These are phyloP conservation scores for Mortierella sp. DNA, from an alignment of 371 early-diverging fungal genomes.

Conservation along the genomic window DNA sequence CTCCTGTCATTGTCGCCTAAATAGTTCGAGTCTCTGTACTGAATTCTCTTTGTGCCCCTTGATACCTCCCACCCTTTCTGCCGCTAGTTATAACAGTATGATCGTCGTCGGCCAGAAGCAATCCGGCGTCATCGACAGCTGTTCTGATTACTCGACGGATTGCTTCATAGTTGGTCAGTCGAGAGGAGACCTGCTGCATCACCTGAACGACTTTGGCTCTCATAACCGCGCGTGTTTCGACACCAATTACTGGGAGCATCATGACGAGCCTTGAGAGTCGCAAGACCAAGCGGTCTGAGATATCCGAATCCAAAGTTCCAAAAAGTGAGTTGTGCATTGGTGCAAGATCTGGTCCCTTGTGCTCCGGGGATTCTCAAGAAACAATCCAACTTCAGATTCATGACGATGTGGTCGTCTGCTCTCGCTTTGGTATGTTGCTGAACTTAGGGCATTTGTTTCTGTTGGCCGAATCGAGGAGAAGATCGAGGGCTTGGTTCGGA, in stretches of 20 bases:
- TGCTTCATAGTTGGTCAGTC: conserved; percentile 25
- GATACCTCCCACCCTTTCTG: background rate
- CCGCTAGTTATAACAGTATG: background rate
- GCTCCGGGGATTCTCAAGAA: background rate
- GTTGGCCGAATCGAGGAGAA: background rate
- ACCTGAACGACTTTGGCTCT: conserved; percentile 20
- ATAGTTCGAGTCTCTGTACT: conserved; percentile 10
- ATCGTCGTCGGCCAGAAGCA: conserved; percentile 5
- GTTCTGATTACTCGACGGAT: conserved; percentile 25
- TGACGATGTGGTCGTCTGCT: conserved; percentile 4
- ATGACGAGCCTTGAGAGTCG: conserved; percentile 38
- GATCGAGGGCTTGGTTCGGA: background rate
- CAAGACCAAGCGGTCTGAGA: conserved; percentile 23
- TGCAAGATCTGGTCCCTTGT: conserved; percentile 35
- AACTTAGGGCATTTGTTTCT: conserved; percentile 4
- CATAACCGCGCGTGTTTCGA: conserved; percentile 33
- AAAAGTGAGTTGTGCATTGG: conserved; percentile 38
- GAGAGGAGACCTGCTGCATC: conserved; percentile 18
- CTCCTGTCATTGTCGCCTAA: background rate
- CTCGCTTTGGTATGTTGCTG: background rate
- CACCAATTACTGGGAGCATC: conserved; percentile 45
- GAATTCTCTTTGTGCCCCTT: conserved; percentile 1
- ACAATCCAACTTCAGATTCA: background rate
- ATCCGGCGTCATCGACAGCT: conserved; percentile 39
- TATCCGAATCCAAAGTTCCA: conserved; percentile 27